These are phyloP conservation scores for Stephania cephalantha DNA, from an alignment of 164 flowering plant genomes.

Conservation along the genomic window DNA sequence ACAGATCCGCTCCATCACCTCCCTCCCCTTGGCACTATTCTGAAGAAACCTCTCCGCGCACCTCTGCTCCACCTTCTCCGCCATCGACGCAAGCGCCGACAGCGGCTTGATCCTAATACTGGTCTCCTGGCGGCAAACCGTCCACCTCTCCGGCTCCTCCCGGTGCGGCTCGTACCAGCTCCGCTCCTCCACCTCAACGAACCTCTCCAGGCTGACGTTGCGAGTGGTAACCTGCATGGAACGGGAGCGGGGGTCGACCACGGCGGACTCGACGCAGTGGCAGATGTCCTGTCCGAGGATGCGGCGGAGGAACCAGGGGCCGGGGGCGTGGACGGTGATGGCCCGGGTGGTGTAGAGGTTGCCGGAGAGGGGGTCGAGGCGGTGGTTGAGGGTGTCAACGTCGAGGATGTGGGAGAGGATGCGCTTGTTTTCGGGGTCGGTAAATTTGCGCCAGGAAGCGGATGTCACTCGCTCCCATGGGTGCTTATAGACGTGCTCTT, in stretches of 20 bases:
- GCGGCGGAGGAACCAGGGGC: conserved; percentile 82
- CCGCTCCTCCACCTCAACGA: conserved; percentile 83
- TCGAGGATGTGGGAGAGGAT: conserved; percentile 73
- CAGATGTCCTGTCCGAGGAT: conserved; percentile 88
- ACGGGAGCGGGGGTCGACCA: conserved; percentile 57
- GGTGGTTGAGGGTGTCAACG: conserved; percentile 74
- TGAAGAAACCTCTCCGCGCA: conserved; percentile 86
- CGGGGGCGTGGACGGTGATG: conserved; percentile 82
- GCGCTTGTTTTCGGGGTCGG: conserved; percentile 83
- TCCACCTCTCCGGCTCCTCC: conserved; percentile 73
- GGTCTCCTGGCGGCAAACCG: conserved; percentile 75
- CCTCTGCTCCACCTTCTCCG: conserved; percentile 87
- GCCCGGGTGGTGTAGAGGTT: conserved; percentile 81
- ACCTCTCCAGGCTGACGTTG: conserved; percentile 73
- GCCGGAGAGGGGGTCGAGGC: conserved; percentile 59
- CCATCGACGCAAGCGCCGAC: conserved; percentile 86
- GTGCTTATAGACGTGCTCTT: conserved; percentile 86
- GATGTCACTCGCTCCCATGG: conserved; percentile 96
- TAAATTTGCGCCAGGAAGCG: conserved; percentile 92
- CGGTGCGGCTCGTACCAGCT: conserved; percentile 82
- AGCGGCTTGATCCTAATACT: conserved; percentile 77
- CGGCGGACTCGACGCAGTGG: conserved; percentile 82
- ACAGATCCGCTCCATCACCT: conserved; percentile 97
- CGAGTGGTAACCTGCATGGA: conserved; percentile 76
- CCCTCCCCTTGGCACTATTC: conserved; percentile 91